Conservation (phyloP, 805 yeast genomes). For the Osmozyma mogii region DNA sequence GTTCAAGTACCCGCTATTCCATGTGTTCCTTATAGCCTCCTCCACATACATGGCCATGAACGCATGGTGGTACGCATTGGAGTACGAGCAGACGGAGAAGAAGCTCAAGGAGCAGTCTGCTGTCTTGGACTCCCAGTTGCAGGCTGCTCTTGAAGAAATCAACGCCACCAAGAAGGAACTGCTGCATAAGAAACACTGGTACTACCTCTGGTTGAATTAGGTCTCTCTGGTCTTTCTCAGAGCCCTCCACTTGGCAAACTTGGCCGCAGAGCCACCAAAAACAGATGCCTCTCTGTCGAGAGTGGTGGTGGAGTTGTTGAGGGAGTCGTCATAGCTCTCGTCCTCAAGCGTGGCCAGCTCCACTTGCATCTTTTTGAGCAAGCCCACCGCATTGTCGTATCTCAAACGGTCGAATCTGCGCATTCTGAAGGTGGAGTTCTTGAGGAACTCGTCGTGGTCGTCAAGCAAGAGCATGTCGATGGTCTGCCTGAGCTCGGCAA, state of each 20-base stretch:
- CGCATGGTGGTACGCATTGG: conserved; percentile 24
- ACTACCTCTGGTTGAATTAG: conserved; percentile 1
- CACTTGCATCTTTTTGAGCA: conserved; percentile 46
- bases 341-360: conserved; percentile 5
- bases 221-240: conserved; percentile 13
- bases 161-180: conserved; percentile 15
- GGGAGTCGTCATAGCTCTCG: conserved; percentile 4
- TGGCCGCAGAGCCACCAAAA: conserved; percentile 17
- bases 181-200: conserved; percentile 5
- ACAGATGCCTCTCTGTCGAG: conserved; percentile 12
- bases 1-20: conserved; percentile 30
- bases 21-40: conserved; percentile 32
- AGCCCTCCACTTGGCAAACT: conserved; percentile 27
- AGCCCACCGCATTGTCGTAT: conserved; percentile 58
- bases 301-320: conserved; percentile 1
- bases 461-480: conserved; percentile 64
- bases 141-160: conserved; percentile 7
- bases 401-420: conserved; percentile 64
- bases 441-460: conserved; percentile 54
- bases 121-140: conserved; percentile 12
- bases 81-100: conserved; percentile 16
- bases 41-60: conserved; percentile 30
- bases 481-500: conserved; percentile 72
- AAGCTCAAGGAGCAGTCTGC: conserved; percentile 8
- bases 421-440: conserved; percentile 35